A percentile compares a stretch with the other conserved stretches of the same genome.
Conservation (phyloP, 2,329 filamentous ascomycete genomes). For the Colletotrichum liaoningense region DNA sequence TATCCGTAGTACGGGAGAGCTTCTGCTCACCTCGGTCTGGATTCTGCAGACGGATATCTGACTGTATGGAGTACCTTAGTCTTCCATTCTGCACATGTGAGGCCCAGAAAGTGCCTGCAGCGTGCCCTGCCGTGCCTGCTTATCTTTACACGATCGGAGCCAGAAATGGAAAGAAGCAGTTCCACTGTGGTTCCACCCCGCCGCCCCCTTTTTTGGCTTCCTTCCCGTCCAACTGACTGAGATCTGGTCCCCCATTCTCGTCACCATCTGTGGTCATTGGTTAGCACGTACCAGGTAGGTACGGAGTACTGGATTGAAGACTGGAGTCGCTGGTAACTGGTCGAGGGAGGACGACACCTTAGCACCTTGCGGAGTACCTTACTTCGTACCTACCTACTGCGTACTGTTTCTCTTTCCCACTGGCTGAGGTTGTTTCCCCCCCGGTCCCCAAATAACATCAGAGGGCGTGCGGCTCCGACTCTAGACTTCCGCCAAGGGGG, state of each 20-base stretch:
- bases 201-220: conserved; percentile 19
- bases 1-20: neutral
- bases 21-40: neutral
- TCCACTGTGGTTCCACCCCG: conserved; percentile 10
- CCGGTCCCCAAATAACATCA: neutral
- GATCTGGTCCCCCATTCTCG: conserved; percentile 3
- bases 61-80: neutral
- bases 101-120: neutral
- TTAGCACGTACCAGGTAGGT: no score
- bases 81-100: neutral
- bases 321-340: no score
- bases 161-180: conserved; percentile 18
- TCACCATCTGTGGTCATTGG: neutral
- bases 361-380: no score
- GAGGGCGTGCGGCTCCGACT: conserved; percentile 17
- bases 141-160: conserved; percentile 3
- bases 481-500: conserved; percentile 2
- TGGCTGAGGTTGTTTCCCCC: no score
- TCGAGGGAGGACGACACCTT: neutral
- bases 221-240: conserved; percentile 6
- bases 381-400: no score
- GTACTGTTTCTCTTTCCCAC: no score
- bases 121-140: neutral
- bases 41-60: no score
- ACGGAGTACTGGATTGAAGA: no score